A percentile compares a stretch with the other conserved stretches of the same genome.
phyloP scores from a whole-genome alignment of 768 basidiomycete species.

The Lactifluus echinatus region DNA sequence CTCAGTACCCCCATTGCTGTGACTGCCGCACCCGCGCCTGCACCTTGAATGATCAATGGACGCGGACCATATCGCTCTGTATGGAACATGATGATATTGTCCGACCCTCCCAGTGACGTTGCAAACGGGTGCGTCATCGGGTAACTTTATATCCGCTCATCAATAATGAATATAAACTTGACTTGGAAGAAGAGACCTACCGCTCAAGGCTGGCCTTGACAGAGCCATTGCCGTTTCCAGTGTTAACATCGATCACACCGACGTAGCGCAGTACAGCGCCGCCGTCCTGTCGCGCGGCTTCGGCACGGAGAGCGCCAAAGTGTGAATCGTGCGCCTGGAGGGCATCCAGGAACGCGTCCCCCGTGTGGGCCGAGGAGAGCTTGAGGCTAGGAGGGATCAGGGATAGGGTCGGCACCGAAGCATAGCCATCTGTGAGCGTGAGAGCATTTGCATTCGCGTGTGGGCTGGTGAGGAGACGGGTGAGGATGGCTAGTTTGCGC shows the following conservation, averaged over 20 bases:
- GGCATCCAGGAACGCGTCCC: slow-evolving; percentile 73
- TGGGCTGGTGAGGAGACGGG: slow-evolving; percentile 57
- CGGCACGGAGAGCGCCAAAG: slow-evolving; percentile 66
- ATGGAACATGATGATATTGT: slow-evolving; percentile 98
- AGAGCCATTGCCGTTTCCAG: slow-evolving; percentile 38
- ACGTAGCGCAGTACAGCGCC: slow-evolving; percentile 87
- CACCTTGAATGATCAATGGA: slow-evolving; percentile 90
- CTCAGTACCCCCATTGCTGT: slow-evolving; percentile 97
- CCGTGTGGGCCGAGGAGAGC: slow-evolving; percentile 42
- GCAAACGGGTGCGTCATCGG: slow-evolving; percentile 87
- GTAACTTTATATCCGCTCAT: slow-evolving; percentile 50
- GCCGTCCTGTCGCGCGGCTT: slow-evolving; percentile 52
- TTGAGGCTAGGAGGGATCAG: slow-evolving; percentile 76
- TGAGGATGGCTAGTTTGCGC: slow-evolving; percentile 92
- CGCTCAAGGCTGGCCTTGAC: slow-evolving; percentile 87
- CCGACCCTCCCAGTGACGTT: slow-evolving; percentile 89
- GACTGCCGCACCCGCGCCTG: slow-evolving; percentile 95
- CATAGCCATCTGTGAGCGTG: slow-evolving; percentile 65
- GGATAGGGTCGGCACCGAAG: slow-evolving; percentile 72
- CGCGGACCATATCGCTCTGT: slow-evolving; percentile 83
- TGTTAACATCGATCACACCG: slow-evolving; percentile 87
- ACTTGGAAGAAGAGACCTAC: slow-evolving; percentile 37
- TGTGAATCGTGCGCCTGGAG: slow-evolving; percentile 78
- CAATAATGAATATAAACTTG: background rate
- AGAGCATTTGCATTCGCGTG: slow-evolving; percentile 25